phyloP scores from a whole-genome alignment of 2,329 filamentous ascomycete species.

The Dactylellina leptospora region DNA sequence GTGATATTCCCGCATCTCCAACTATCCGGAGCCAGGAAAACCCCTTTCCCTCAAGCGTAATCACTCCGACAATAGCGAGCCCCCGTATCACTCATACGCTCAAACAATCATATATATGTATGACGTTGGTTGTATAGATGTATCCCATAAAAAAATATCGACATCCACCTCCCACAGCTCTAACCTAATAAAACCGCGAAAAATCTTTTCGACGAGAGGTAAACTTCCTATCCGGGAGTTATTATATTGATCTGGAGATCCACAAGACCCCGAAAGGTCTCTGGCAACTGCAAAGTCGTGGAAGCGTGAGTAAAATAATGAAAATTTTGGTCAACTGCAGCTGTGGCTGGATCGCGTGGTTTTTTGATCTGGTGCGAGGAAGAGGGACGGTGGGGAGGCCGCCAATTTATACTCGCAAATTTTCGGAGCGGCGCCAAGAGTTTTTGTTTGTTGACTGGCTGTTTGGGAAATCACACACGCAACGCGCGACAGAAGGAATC shows the following conservation, averaged over 20 bases:
- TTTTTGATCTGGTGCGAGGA: slow-evolving; percentile 52
- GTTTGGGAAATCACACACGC: slow-evolving; percentile 22
- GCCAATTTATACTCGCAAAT: slow-evolving; percentile 17
- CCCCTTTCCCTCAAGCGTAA: background rate
- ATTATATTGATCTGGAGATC: slow-evolving; percentile 45
- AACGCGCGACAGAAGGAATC: no score
- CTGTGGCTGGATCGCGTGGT: slow-evolving; percentile 54
- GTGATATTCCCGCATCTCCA: background rate
- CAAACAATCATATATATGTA: background rate
- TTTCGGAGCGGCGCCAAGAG: slow-evolving; percentile 33
- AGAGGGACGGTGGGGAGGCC: slow-evolving; percentile 15
- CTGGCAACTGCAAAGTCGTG: slow-evolving; percentile 54
- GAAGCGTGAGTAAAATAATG: slow-evolving; percentile 19
- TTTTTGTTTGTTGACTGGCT: slow-evolving; percentile 6
- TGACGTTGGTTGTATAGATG: slow-evolving; percentile 16
- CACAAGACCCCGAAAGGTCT: slow-evolving; percentile 49
- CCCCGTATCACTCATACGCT: background rate
- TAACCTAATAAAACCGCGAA: slow-evolving; percentile 52
- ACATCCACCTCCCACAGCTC: slow-evolving; percentile 54
- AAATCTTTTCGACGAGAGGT: slow-evolving; percentile 34
- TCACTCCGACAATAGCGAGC: background rate
- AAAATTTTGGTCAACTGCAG: slow-evolving; percentile 51
- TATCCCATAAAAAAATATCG: slow-evolving; percentile 52
- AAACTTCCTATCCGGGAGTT: slow-evolving; percentile 48
- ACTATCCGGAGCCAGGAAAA: background rate